phyloP scores from a whole-genome alignment of 2,329 filamentous ascomycete genomes.

The Parasarocladium wereldwijsianum region DNA sequence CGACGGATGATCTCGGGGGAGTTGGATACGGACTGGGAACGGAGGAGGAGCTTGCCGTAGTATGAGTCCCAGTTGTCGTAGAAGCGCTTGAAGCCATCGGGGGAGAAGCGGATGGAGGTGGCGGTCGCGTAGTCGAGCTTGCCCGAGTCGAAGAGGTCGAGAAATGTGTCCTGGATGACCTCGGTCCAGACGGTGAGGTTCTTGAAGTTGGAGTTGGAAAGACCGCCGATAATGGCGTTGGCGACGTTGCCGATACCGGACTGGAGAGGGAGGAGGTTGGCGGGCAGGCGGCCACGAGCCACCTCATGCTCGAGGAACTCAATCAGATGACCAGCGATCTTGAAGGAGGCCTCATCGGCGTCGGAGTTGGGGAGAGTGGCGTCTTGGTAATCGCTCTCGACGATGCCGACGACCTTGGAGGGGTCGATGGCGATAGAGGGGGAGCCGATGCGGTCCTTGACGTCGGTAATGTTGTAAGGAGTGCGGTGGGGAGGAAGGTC shows the following conservation, averaged over 20 bases:
- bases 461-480: constrained; percentile 72
- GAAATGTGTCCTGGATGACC: constrained; percentile 83
- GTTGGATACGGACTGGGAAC: constrained; percentile 80
- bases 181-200: constrained; percentile 90
- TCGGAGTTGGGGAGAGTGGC: constrained; percentile 58
- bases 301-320: constrained; percentile 80
- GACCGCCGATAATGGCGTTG: constrained; percentile 77
- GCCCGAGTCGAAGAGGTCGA: constrained; percentile 81
- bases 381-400: constrained; percentile 76
- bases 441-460: constrained; percentile 75
- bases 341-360: constrained; percentile 56
- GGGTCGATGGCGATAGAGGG: constrained; percentile 73
- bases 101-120: constrained; percentile 81
- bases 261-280: constrained; percentile 66
- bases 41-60: constrained; percentile 67
- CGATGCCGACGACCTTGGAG: constrained; percentile 68
- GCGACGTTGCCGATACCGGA: constrained; percentile 88
- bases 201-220: constrained; percentile 67
- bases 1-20: constrained; percentile 81
- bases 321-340: constrained; percentile 68
- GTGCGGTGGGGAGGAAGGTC: constrained; percentile 68
- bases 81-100: constrained; percentile 82
- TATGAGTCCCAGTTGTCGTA: constrained; percentile 76
- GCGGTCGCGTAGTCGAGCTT: constrained; percentile 82
- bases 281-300: constrained; percentile 57